Base-by-base conservation (phyloP, 371 early-diverging fungal genomes). In the Rhizomucor miehei region DNA sequence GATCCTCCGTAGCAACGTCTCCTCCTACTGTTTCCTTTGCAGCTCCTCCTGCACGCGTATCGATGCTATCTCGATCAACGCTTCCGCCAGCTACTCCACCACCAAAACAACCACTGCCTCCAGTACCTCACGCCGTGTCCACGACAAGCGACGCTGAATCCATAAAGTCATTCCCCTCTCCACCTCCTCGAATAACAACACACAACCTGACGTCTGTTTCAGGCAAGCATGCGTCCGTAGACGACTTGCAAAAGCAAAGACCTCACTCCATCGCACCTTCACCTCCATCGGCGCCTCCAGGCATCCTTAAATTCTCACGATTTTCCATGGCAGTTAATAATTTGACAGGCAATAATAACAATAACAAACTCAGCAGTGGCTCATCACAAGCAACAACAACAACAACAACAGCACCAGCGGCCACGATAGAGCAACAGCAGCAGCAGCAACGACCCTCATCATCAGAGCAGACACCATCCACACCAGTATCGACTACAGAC, bases 211-310 rank as follows among this genome's bases (percentile, higher is more conserved):
- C 17, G 17, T 5, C 13, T 25, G 39, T 14, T 38, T 13, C 21
- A 14, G 17, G 5, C 17, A 56, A 48, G 37, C 56, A 56, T 29
- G 48, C 20, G 5, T 56, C 56, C 3, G 56, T 48, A 6, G 56
- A 56, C 21, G 50, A 34, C 24, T 24, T 38, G 13, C 36, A 6
- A n/a, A 44, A 11, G 14, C 46, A 23, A 16, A 19, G 14, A 17
- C 24, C 16, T 39, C 47, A 47, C 29, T 37, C 23, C 41, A 43
- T 34, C 21, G 29, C 44, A 58, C 62, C 39, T 52, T 65, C 21
- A 40, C 60, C 44, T 44, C 29, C 37, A 34, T 19, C 46, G 12
- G 34, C 49, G 14, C 49, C 35, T 34, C 49, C 49, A 8, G 34
- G 14, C 20, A 19, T 25, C n/a, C 49, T 11, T 29, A 29, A 29